Base-by-base conservation (phyloP, 768 basidiomycete species). In the Kwoniella mangroviensis region DNA sequence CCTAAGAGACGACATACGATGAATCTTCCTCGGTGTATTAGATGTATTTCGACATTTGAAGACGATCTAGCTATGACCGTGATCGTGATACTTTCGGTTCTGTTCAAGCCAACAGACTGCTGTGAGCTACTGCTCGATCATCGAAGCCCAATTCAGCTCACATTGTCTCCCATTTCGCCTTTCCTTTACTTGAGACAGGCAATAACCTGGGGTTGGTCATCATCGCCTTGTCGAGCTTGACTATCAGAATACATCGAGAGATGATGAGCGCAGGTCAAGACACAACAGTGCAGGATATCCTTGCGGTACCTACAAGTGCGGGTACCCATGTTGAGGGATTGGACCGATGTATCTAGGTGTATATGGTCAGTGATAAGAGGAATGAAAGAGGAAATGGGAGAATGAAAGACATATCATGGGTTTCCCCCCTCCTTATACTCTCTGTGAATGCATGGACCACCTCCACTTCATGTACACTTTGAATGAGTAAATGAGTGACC, bases 381-480 rank as follows among this genome's bases (percentile, higher is more conserved):
- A 28, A 22, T 17, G 22, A 28, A 59, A 15, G 69, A 73, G n/a
- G 64, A 56, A 59, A 13, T 28, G 61, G 22, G 26, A 40, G 63
- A 53, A 40, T 53, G 51, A n/a, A 28, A 43, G 21, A 42, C 15
- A 12, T 49, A 19, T 66, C 11, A 24, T 28, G 19, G 42, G 22
- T n/a, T 9, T 52, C 34, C 34, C 34, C 34, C 34, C 34, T 34
- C 34, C 6, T 34, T 34, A 34, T 34, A 34, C 34, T 34, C 34
- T 34, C 0, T 34, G 6, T 1, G 1, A 0, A 24, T 26, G 49
- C 19, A n/a, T 69, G 68, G 68, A 57, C 68, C 54, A 57, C 68
- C 68, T 69, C 68, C 68, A 69, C 68, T 28, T 28, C 58, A 21
- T 51, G 26, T 28, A 28, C 43, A 45, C 43, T 17, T 2, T 17